These are phyloP conservation scores for Candida xiaguanensis DNA, from an alignment of 805 yeast species.

Conservation along the genomic window DNA sequence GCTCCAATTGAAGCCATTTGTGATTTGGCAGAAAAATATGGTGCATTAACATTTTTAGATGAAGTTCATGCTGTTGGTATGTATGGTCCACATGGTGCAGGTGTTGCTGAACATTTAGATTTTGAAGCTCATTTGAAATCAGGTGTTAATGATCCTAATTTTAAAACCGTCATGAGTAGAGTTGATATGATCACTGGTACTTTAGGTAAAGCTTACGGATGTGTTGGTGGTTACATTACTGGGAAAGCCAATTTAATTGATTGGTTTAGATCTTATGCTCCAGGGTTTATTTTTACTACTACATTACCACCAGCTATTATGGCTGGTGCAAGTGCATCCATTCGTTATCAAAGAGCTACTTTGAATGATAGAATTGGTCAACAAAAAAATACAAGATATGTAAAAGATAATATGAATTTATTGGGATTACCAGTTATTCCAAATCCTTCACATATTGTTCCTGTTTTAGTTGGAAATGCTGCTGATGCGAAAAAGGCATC, in stretches of 20 bases:
- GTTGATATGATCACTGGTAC: conserved; percentile 97
- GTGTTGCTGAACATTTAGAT: conserved; percentile 96
- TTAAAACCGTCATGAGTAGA: conserved; percentile 73
- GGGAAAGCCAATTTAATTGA: conserved; percentile 80
- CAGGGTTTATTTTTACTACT: conserved; percentile 97
- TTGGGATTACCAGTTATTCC: conserved; percentile 94
- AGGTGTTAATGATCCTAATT: conserved; percentile 50
- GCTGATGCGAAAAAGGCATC: conserved; percentile 88
- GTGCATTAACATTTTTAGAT: conserved; percentile 94
- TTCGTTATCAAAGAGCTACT: conserved; percentile 76
- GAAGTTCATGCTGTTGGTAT: conserved; percentile 99
- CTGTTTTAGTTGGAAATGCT: conserved; percentile 92
- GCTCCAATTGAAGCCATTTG: conserved; percentile 91
- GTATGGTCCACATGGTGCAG: conserved; percentile 99
- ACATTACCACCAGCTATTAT: conserved; percentile 95
- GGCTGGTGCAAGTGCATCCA: conserved; percentile 92
- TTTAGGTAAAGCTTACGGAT: conserved; percentile 93
- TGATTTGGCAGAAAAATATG: conserved; percentile 95
- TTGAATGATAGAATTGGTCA: conserved; percentile 76
- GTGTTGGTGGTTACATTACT: conserved; percentile 97
- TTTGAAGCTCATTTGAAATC: conserved; percentile 74
- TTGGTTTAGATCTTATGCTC: conserved; percentile 94
- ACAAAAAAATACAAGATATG: conserved; percentile 81
- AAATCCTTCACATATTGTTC: conserved; percentile 96
- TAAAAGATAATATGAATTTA: conserved; percentile 63